phyloP scores from a whole-genome alignment of 805 yeast genomes.

The Metschnikowia noctiluminum region DNA sequence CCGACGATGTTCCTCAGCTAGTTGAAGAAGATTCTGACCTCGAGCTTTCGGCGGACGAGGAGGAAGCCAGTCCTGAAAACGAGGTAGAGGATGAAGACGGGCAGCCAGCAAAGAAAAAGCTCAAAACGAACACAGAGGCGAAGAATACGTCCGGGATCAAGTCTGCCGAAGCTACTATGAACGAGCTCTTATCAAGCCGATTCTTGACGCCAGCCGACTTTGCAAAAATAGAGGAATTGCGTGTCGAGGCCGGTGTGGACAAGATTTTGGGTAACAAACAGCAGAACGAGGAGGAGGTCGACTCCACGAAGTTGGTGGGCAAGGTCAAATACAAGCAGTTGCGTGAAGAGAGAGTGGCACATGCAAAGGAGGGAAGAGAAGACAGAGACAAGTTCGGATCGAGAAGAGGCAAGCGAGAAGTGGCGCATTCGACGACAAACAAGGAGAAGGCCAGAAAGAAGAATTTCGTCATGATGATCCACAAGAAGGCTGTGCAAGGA shows the following conservation, averaged over 20 bases:
- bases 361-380: slow-evolving; percentile 86
- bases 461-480: slow-evolving; percentile 99
- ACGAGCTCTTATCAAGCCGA: slow-evolving; percentile 63
- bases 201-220: slow-evolving; percentile 97
- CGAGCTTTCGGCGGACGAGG: slow-evolving; percentile 32
- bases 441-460: slow-evolving; percentile 95
- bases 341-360: slow-evolving; percentile 87
- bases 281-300: slow-evolving; percentile 80
- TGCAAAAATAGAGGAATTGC: slow-evolving; percentile 88
- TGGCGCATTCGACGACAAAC: slow-evolving; percentile 86
- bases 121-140: slow-evolving; percentile 25
- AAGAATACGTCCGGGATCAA: neutral
- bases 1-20: slow-evolving; percentile 23
- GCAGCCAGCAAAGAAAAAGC: slow-evolving; percentile 31
- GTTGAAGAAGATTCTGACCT: slow-evolving; percentile 37
- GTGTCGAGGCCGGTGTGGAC: slow-evolving; percentile 80
- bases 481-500: slow-evolving; percentile 90
- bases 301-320: slow-evolving; percentile 73
- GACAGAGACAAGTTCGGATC: slow-evolving; percentile 91
- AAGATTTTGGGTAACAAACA: slow-evolving; percentile 62
- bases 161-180: slow-evolving; percentile 32
- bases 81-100: slow-evolving; percentile 10
- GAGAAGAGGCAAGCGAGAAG: slow-evolving; percentile 72
- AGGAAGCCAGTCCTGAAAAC: slow-evolving; percentile 1
- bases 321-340: slow-evolving; percentile 76